Base-by-base conservation (phyloP, 1,284 basidiomycete genomes). In the Ganoderma boninense region DNA sequence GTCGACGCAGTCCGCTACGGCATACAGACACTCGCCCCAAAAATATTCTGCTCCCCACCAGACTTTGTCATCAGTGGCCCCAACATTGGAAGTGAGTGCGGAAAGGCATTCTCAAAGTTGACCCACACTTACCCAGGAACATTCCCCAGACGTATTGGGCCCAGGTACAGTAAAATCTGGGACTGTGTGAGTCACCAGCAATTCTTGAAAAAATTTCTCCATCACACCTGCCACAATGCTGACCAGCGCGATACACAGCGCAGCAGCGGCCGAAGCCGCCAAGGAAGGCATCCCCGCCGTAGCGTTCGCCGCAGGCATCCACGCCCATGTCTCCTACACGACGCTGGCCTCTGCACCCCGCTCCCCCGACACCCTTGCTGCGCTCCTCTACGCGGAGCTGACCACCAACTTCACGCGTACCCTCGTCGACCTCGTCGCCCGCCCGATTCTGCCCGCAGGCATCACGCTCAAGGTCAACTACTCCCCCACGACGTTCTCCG, bases 381-480 rank as follows among this genome's bases (percentile, higher is more conserved):
- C 84, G 11, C 74, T 77, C 63, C 76, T 84, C 64, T 87, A 86
- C 78, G 82, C 85, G 20, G 67, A 75, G 10, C 82, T 87, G 70
- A 79, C 84, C 40, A 74, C 83, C 38, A 81, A 80, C 62, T 81
- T 87, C 78, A 77, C 83, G 18, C 66, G 78, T 2, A 78, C 82
- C 1, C 80, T 88, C 56, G 76, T 87, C 70, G 75, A 73, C 61
- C 68, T 75, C 14, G 71, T 74, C 40, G 72, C 73, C 23, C 64
- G 68, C 16, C 81, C 83, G 0, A 79, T 86, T 66, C 81, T 88
- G 18, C 86, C 86, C 4, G 42, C 76, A 0, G 80, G 81, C 40
- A 79, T 83, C 56, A 81, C 79, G 64, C 68, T 89, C 66, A 88
- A 87, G 76, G 86, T 89, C 71, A 89, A 89, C 79, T 88, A 84